Percentiles rank a stretch among this genome's conserved stretches.
Evolutionary conservation across 805 yeast species (phyloP).

Genomic region (Wickerhamiella hasegawae): DNA sequence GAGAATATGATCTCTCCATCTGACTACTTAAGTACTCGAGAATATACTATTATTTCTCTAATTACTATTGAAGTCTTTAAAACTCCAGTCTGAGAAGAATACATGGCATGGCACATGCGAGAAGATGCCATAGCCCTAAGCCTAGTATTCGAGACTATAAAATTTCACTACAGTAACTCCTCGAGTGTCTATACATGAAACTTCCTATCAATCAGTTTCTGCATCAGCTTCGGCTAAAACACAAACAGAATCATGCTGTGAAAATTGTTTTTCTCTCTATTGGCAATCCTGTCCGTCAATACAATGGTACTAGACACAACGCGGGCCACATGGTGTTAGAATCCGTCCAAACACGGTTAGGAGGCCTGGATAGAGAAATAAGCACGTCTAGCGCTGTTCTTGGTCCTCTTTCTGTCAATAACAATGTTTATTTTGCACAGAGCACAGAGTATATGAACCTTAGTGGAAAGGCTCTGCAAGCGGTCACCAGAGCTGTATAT

Average conservation of each 20-base stretch:
- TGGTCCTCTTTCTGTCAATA: constrained; percentile 8
- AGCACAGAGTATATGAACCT: constrained; percentile 52
- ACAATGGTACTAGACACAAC: constrained; percentile 53
- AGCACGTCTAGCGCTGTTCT: constrained; percentile 16
- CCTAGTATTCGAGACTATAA: too few species aligned
- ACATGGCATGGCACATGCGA: too few species aligned
- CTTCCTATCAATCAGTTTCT: constrained; percentile 14
- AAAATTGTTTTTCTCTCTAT: constrained; percentile 27
- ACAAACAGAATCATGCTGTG: constrained; percentile 5
- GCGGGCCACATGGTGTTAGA: constrained; percentile 47
- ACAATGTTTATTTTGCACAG: constrained; percentile 30
- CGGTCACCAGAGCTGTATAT: constrained; percentile 28
- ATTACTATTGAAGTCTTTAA: too few species aligned
- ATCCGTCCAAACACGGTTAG: constrained; percentile 5
- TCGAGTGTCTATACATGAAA: constrained; percentile 5
- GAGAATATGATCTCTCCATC: too few species aligned
- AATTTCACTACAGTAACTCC: too few species aligned
- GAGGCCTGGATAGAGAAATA: neutral
- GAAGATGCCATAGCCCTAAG: too few species aligned
- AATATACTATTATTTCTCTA: too few species aligned
- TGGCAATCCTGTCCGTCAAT: constrained; percentile 63
- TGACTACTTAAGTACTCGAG: too few species aligned
- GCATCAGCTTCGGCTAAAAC: constrained; percentile 7
- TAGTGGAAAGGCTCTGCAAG: constrained; percentile 42
- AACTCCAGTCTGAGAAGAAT: too few species aligned